Conservation (phyloP, 208 protist genomes). For the Crithidia thermophila region DNA sequence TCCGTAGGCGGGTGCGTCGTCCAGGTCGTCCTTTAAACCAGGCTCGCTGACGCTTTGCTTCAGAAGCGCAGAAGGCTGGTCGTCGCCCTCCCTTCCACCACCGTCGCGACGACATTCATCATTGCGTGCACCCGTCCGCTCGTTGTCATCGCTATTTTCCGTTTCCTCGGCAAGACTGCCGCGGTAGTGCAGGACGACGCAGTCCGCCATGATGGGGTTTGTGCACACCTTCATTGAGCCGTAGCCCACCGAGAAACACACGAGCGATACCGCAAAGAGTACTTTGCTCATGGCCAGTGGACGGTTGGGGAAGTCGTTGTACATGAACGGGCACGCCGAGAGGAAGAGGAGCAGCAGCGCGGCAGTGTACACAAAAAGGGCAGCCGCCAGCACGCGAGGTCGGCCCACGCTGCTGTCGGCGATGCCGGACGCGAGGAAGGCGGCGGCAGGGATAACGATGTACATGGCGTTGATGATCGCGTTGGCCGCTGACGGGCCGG, state of each 20-base stretch:
- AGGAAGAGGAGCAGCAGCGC: constrained; percentile 43
- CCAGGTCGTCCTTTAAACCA: no score
- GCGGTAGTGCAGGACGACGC: constrained; percentile 38
- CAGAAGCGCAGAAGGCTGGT: no score
- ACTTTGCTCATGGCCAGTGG: constrained; percentile 14
- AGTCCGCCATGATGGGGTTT: constrained; percentile 73
- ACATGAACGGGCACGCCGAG: constrained; percentile 51
- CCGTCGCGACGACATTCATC: no score
- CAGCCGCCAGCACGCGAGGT: constrained; percentile 34
- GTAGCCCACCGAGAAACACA: constrained; percentile 52
- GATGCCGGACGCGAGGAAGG: constrained; percentile 55
- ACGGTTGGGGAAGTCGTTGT: constrained; percentile 39
- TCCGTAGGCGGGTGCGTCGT: no score
- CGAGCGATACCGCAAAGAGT: constrained; percentile 36
- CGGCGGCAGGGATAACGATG: constrained; percentile 49
- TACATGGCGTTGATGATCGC: constrained; percentile 59
- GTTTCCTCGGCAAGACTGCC: not conserved
- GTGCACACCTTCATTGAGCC: constrained; percentile 80
- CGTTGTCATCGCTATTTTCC: not conserved
- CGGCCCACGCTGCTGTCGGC: constrained; percentile 53
- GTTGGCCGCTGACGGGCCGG: constrained; percentile 36
- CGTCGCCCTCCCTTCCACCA: no score
- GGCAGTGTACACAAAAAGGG: constrained; percentile 35
- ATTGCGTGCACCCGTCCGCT: not conserved
- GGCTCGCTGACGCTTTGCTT: no score